phyloP scores from a whole-genome alignment of 257 asterid species.

The Lithospermum erythrorhizon region DNA sequence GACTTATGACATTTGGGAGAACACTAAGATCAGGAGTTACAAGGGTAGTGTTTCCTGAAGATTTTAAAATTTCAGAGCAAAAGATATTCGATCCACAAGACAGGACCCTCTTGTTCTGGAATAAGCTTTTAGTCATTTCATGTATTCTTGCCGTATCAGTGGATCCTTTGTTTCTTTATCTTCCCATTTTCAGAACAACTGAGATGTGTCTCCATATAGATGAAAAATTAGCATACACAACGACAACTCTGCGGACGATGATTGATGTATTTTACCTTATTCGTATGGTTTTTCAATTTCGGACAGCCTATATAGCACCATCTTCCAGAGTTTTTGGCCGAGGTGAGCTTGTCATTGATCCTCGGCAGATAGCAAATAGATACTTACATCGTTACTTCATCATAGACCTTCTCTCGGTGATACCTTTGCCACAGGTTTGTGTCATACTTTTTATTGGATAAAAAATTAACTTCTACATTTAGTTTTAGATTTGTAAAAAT shows the following conservation, averaged over 20 bases:
- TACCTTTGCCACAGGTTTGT: conserved; percentile 92
- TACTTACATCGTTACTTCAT: conserved; percentile 67
- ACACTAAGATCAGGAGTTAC: conserved; percentile 73
- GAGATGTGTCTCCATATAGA: conserved; percentile 77
- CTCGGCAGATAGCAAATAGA: conserved; percentile 63
- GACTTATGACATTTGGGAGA: conserved; percentile 68
- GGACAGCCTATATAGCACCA: conserved; percentile 95
- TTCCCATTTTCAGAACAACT: conserved; percentile 60
- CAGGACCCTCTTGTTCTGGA: conserved; percentile 80
- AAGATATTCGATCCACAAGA: conserved; percentile 92
- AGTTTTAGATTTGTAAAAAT: too few relatives aligned
- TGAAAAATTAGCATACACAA: conserved; percentile 55
- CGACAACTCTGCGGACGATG: conserved; percentile 59
- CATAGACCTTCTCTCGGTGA: conserved; percentile 75
- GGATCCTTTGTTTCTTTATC: conserved; percentile 85
- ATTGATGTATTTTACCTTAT: conserved; percentile 56
- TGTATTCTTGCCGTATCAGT: conserved; percentile 77
- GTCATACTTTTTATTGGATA: neutral
- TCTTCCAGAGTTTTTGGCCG: conserved; percentile 98
- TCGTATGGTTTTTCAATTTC: conserved; percentile 77
- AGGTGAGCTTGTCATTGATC: conserved; percentile 95
- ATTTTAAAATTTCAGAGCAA: conserved; percentile 53
- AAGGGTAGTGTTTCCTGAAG: conserved; percentile 86
- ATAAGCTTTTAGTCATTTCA: conserved; percentile 62
- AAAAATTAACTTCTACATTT: too few relatives aligned